These are phyloP conservation scores for Carallia pectinifolia DNA, from an alignment of 345 rosid species.

Conservation along the genomic window DNA sequence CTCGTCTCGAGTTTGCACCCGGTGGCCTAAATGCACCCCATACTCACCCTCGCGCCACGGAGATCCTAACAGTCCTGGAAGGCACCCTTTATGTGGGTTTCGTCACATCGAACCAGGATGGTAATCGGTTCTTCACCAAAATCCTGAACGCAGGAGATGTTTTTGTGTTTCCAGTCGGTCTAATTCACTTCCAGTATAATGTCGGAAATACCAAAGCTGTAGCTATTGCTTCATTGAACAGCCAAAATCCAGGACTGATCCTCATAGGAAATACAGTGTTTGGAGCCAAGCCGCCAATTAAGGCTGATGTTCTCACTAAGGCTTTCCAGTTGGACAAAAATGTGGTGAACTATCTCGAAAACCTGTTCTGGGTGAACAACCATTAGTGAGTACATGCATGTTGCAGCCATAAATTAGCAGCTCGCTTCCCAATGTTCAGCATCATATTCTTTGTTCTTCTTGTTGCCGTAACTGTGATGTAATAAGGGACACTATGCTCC, in stretches of 20 bases:
- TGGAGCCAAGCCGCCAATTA: slow-evolving; percentile 3
- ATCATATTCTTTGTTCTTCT: too few species aligned
- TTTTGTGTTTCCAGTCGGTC: slow-evolving; percentile 16
- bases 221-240: slow-evolving; percentile 13
- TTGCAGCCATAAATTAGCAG: background rate
- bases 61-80: background rate
- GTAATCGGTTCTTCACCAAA: slow-evolving; percentile 1
- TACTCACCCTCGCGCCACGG: slow-evolving; percentile 5
- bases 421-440: too few species aligned
- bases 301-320: slow-evolving; percentile 5
- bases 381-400: background rate
- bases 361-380: background rate
- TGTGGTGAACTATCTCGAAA: background rate
- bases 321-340: slow-evolving; percentile 14
- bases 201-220: background rate
- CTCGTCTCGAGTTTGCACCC: slow-evolving; percentile 3
- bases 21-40: slow-evolving; percentile 12
- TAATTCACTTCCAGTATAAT: slow-evolving; percentile 17
- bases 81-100: slow-evolving; percentile 10
- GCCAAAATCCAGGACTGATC: slow-evolving; percentile 16
- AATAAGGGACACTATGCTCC: too few species aligned
- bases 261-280: slow-evolving; percentile 7
- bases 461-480: too few species aligned
- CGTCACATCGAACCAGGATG: slow-evolving; percentile 3
- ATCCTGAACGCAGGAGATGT: slow-evolving; percentile 12